Conservation (phyloP, 106 monocot genomes). For the Acanthochlamys bracteata region DNA sequence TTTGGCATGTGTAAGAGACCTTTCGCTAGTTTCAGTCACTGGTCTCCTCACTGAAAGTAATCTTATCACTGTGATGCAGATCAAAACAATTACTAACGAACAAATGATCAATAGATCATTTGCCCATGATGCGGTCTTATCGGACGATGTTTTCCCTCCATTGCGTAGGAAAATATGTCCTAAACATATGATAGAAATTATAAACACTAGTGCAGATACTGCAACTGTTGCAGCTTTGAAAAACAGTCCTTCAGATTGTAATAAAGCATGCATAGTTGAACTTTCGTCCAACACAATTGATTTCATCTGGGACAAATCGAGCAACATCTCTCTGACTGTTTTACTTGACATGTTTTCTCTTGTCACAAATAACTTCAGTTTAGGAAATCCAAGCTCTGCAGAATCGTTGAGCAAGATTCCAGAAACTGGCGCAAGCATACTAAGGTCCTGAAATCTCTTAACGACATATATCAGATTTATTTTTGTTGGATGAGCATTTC, state of each 20-base stretch:
- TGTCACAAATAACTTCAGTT: slow-evolving; percentile 48
- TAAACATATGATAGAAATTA: slow-evolving; percentile 28
- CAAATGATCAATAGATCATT: slow-evolving; percentile 35
- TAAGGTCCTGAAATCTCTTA: slow-evolving; percentile 48
- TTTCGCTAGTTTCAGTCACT: neutral
- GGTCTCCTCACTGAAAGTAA: slow-evolving; percentile 10
- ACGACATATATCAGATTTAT: slow-evolving; percentile 51
- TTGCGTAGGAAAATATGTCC: slow-evolving; percentile 29
- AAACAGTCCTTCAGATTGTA: slow-evolving; percentile 18
- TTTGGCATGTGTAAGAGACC: slow-evolving; percentile 7
- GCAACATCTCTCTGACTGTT: slow-evolving; percentile 21
- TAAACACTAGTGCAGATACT: slow-evolving; percentile 30
- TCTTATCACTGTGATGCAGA: slow-evolving; percentile 14
- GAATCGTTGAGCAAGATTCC: slow-evolving; percentile 16
- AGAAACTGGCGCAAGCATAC: slow-evolving; percentile 51
- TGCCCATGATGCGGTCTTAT: slow-evolving; percentile 53
- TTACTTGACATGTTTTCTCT: slow-evolving; percentile 29
- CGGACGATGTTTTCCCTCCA: slow-evolving; percentile 11
- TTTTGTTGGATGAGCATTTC: slow-evolving; percentile 11
- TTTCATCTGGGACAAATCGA: slow-evolving; percentile 22
- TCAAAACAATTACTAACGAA: slow-evolving; percentile 34
- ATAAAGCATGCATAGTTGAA: neutral
- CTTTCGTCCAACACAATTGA: slow-evolving; percentile 8
- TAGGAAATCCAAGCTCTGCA: slow-evolving; percentile 5
- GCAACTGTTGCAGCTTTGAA: slow-evolving; percentile 32